These are phyloP conservation scores for Cryptococcus sp. DNA, from an alignment of 1,284 basidiomycete genomes.

Conservation along the genomic window DNA sequence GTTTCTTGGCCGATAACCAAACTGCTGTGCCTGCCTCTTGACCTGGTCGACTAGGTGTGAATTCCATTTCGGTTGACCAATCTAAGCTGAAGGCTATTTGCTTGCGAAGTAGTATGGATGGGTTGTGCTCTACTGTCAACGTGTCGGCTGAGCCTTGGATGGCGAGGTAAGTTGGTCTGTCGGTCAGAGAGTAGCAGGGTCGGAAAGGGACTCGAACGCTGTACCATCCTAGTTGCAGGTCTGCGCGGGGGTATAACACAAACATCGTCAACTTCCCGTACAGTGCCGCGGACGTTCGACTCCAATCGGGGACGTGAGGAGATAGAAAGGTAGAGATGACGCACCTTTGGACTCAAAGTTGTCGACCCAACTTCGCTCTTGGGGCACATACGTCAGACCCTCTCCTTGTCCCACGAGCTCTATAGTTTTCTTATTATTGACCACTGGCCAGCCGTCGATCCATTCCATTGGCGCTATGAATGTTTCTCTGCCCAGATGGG, in stretches of 20 bases:
- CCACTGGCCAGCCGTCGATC: slow-evolving; percentile 28
- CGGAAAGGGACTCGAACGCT: slow-evolving; percentile 4
- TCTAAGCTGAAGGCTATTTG: slow-evolving; percentile 14
- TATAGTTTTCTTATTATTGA: slow-evolving; percentile 23
- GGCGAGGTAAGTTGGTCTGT: not conserved
- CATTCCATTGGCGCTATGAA: slow-evolving; percentile 29
- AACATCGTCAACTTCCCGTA: not conserved
- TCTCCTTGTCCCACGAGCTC: slow-evolving; percentile 13
- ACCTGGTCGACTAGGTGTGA: slow-evolving; percentile 4
- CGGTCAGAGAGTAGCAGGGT: not conserved
- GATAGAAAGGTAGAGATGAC: not conserved
- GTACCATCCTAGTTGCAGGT: slow-evolving; percentile 8
- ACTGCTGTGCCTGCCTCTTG: slow-evolving; percentile 9
- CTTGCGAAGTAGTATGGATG: slow-evolving; percentile 19
- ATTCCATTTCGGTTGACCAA: slow-evolving; percentile 18
- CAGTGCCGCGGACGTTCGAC: no score
- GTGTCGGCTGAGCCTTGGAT: slow-evolving; percentile 9
- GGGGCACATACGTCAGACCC: slow-evolving; percentile 7
- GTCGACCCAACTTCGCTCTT: slow-evolving; percentile 10
- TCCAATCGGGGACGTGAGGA: no score
- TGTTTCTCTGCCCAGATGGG: slow-evolving; percentile 26
- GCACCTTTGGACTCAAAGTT: slow-evolving; percentile 17
- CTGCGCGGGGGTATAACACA: not conserved
- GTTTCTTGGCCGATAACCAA: not conserved
- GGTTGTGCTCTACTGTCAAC: slow-evolving; percentile 14